These are phyloP conservation scores for Wallacemonas sp. DNA, from an alignment of 208 protist genomes.

Conservation along the genomic window DNA sequence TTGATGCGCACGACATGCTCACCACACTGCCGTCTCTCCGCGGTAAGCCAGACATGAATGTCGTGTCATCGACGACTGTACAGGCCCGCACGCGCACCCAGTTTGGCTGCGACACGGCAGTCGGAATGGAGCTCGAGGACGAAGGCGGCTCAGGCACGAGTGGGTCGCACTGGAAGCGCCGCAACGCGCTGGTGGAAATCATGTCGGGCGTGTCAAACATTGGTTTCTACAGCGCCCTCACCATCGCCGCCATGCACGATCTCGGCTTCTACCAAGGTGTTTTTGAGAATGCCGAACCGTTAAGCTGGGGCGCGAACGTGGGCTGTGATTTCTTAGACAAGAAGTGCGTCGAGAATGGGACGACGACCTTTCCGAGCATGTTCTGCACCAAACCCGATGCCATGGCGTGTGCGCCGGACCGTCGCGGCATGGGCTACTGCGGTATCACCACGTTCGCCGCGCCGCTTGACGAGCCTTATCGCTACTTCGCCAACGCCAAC, in stretches of 20 bases:
- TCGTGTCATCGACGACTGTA: conserved; percentile 14
- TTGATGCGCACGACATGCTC: conserved; percentile 13
- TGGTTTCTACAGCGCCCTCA: conserved; percentile 34
- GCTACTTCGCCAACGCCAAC: conserved; percentile 9
- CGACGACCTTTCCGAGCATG: conserved; percentile 22
- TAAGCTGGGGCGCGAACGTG: conserved; percentile 28
- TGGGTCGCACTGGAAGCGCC: conserved; percentile 35
- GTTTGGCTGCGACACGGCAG: conserved; percentile 12
- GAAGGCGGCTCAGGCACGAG: conserved; percentile 17
- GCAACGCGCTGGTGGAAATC: conserved; percentile 32
- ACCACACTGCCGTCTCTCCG: conserved; percentile 1
- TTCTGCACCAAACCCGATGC: conserved; percentile 22
- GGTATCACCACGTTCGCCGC: background rate
- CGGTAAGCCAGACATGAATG: conserved; percentile 4
- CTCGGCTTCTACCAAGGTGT: conserved; percentile 31
- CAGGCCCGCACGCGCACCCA: background rate
- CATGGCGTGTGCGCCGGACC: conserved; percentile 24
- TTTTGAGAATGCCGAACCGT: conserved; percentile 26
- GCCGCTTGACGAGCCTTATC: background rate
- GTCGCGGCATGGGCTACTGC: conserved; percentile 24
- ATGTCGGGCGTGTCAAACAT: conserved; percentile 20
- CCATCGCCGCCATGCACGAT: conserved; percentile 35
- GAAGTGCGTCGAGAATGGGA: conserved; percentile 24
- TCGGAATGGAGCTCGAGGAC: conserved; percentile 41
- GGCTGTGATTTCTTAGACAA: conserved; percentile 27